These are phyloP conservation scores for Candida freyschussii DNA, from an alignment of 1,139 yeast genomes.

Conservation along the genomic window DNA sequence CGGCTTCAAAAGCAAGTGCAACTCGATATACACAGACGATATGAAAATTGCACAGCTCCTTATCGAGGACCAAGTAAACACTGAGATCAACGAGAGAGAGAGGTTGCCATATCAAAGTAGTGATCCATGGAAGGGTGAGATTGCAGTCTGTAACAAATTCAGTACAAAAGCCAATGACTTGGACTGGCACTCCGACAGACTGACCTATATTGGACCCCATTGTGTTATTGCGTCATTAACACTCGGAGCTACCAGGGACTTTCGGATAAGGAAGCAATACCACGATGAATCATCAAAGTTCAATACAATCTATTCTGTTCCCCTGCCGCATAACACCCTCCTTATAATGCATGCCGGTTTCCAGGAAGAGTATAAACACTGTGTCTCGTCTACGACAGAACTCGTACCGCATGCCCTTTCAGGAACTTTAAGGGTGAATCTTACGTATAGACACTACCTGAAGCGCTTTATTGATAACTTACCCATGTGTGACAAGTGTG, in stretches of 20 bases:
- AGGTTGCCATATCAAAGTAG: slow-evolving; percentile 30
- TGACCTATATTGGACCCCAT: slow-evolving; percentile 67
- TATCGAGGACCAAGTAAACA: slow-evolving; percentile 42
- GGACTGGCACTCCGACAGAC: slow-evolving; percentile 71
- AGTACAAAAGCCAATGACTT: slow-evolving; percentile 44
- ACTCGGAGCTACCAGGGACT: slow-evolving; percentile 63
- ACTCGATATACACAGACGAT: slow-evolving; percentile 33
- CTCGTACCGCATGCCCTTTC: slow-evolving; percentile 42
- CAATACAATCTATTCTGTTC: slow-evolving; percentile 42
- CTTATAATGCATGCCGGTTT: slow-evolving; percentile 72
- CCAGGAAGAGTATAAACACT: slow-evolving; percentile 66
- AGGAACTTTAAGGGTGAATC: slow-evolving; percentile 49
- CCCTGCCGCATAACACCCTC: slow-evolving; percentile 60
- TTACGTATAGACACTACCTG: slow-evolving; percentile 58
- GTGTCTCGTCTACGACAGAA: slow-evolving; percentile 37
- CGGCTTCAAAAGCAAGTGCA: slow-evolving; percentile 29
- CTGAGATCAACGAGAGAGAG: slow-evolving; percentile 29
- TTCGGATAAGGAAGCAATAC: slow-evolving; percentile 45
- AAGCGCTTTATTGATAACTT: slow-evolving; percentile 30
- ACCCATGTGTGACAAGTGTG: slow-evolving; percentile 50
- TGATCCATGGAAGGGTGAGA: slow-evolving; percentile 45
- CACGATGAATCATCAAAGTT: slow-evolving; percentile 18
- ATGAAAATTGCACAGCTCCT: slow-evolving; percentile 37
- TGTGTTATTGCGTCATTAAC: slow-evolving; percentile 61
- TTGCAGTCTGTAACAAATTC: slow-evolving; percentile 55